Evolutionary conservation across 768 basidiomycete species (phyloP).

Genomic region (Mycena olivaceomarginata): DNA sequence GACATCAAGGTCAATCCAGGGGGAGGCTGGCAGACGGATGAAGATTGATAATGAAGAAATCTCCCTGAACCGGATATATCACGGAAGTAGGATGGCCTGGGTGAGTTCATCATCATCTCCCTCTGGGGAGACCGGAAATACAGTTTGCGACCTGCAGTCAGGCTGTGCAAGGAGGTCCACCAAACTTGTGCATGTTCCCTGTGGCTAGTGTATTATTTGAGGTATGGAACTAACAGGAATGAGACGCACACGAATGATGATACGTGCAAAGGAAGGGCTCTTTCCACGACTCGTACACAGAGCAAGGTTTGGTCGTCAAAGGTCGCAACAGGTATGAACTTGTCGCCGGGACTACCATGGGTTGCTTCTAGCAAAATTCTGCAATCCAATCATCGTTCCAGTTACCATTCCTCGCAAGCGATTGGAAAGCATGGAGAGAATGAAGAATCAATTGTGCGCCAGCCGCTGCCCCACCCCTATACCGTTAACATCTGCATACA

Average conservation of each 20-base stretch:
- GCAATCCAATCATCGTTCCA: conserved; percentile 8
- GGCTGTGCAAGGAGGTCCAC: conserved; percentile 14
- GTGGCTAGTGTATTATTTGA: conserved; percentile 10
- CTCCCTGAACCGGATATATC: conserved; percentile 21
- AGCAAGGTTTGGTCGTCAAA: conserved; percentile 20
- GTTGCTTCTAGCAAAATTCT: conserved; percentile 23
- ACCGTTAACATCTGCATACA: conserved; percentile 5
- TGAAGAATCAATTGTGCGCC: conserved; percentile 21
- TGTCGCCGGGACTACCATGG: neutral
- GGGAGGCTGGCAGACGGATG: conserved; percentile 19
- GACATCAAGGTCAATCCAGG: conserved; percentile 20
- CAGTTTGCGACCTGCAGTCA: conserved; percentile 16
- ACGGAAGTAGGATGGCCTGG: conserved; percentile 24
- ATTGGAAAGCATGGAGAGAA: conserved; percentile 21
- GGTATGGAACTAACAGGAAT: conserved; percentile 2
- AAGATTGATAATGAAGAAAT: conserved; percentile 27
- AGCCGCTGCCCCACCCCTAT: conserved; percentile 18
- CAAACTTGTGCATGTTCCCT: conserved; percentile 20
- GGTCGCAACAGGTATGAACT: conserved; percentile 9
- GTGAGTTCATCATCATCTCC: conserved; percentile 20
- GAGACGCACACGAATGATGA: conserved; percentile 20
- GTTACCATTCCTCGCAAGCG: neutral
- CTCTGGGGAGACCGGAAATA: conserved; percentile 14
- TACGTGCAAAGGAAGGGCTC: conserved; percentile 7
- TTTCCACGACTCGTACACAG: conserved; percentile 24